phyloP scores from a whole-genome alignment of 352 stramenopile genomes.

The Phytophthora tubulina region DNA sequence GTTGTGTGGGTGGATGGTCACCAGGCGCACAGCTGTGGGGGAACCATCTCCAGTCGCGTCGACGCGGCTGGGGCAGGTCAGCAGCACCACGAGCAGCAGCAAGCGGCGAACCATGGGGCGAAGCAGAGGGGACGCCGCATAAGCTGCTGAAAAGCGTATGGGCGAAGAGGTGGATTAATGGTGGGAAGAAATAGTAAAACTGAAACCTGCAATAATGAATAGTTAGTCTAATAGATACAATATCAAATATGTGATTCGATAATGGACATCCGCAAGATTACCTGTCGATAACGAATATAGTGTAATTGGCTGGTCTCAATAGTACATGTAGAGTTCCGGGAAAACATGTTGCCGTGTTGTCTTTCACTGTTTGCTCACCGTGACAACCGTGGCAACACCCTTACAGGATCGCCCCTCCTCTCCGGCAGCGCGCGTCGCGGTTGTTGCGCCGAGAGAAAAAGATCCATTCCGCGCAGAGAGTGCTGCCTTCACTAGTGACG shows the following conservation, averaged over 20 bases:
- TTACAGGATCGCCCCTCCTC: slow-evolving; percentile 34
- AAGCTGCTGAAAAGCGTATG: slow-evolving; percentile 6
- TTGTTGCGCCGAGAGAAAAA: slow-evolving; percentile 21
- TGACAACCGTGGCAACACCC: slow-evolving; percentile 12
- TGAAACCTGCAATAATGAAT: slow-evolving; percentile 4
- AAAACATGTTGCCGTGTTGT: slow-evolving; percentile 22
- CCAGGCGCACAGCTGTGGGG: slow-evolving; percentile 58
- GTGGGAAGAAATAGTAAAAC: neutral
- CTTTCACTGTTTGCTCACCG: slow-evolving; percentile 12
- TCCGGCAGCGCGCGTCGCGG: slow-evolving; percentile 18
- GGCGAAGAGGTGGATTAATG: neutral
- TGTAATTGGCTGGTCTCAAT: slow-evolving; percentile 17
- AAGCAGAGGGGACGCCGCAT: slow-evolving; percentile 1
- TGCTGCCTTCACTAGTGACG: neutral
- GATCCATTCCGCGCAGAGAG: slow-evolving; percentile 22
- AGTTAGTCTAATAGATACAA: neutral
- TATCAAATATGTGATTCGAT: neutral
- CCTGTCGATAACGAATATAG: slow-evolving; percentile 11
- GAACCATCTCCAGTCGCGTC: slow-evolving; percentile 6
- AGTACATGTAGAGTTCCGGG: neutral
- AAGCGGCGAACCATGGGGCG: slow-evolving; percentile 22
- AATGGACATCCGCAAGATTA: neutral
- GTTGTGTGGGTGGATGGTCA: slow-evolving; percentile 79
- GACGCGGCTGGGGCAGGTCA: slow-evolving; percentile 13
- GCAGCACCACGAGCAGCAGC: slow-evolving; percentile 14